A percentile compares a stretch with the other conserved stretches of the same genome.
phyloP scores from a whole-genome alignment of 495 filamentous ascomycete species.

The Hyphodiscus hymeniophilus region DNA sequence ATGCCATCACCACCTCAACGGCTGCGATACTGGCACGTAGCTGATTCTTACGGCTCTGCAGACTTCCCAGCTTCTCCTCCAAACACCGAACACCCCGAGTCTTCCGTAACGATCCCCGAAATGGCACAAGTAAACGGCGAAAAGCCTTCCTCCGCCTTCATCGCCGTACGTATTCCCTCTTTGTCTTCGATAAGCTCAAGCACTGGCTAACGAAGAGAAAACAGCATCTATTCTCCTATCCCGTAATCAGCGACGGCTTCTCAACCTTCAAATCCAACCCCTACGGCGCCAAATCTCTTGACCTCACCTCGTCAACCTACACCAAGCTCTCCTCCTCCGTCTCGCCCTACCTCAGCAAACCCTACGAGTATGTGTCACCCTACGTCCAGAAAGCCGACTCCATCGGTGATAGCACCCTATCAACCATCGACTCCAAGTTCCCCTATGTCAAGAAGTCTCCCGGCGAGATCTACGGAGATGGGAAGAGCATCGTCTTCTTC shows the following conservation, averaged over 20 bases:
- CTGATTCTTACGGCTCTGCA: too few species aligned
- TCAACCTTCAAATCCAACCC: slow-evolving; percentile 68
- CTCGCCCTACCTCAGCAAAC: slow-evolving; percentile 68
- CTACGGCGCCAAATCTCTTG: slow-evolving; percentile 71
- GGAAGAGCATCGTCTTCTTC: slow-evolving; percentile 54
- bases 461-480: slow-evolving; percentile 58
- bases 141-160: slow-evolving; percentile 52
- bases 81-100: too few species aligned
- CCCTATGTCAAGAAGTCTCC: slow-evolving; percentile 87
- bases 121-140: slow-evolving; percentile 61
- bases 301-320: slow-evolving; percentile 58
- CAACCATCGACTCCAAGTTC: slow-evolving; percentile 67
- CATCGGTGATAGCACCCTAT: slow-evolving; percentile 67
- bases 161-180: slow-evolving; percentile 44
- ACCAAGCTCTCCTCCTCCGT: slow-evolving; percentile 69
- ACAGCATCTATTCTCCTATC: slow-evolving; percentile 80
- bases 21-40: too few species aligned
- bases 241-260: slow-evolving; percentile 74
- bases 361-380: slow-evolving; percentile 69
- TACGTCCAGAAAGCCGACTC: slow-evolving; percentile 77
- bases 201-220: slow-evolving; percentile 3
- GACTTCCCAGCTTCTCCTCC: too few species aligned
- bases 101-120: slow-evolving; percentile 6
- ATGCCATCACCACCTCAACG: too few species aligned
- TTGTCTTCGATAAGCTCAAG: slow-evolving; percentile 1